phyloP scores from a whole-genome alignment of 1,284 basidiomycete genomes.

The Rhodotorula sp. region DNA sequence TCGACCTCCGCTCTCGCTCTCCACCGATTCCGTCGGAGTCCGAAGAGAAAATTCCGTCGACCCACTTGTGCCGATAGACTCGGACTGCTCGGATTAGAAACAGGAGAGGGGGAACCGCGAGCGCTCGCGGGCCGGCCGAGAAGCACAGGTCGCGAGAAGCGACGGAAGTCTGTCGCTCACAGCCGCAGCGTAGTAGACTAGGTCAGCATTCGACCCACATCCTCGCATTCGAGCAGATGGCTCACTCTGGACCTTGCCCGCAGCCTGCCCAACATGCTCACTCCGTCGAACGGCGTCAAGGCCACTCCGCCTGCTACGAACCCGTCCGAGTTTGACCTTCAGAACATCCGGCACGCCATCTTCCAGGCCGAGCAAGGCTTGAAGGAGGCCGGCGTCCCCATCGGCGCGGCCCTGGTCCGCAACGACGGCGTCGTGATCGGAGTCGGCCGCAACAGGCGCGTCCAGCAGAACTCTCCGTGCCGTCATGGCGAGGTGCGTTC shows the following conservation, averaged over 20 bases:
- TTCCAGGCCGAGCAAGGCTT: conserved; percentile 33
- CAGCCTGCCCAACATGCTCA: conserved; percentile 16
- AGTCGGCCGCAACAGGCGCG: conserved; percentile 36
- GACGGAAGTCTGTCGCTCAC: too few species aligned
- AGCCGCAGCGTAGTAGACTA: too few species aligned
- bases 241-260: too few species aligned
- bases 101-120: too few species aligned
- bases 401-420: conserved; percentile 35
- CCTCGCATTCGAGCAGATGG: too few species aligned
- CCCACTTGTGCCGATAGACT: too few species aligned
- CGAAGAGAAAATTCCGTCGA: not conserved
- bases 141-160: too few species aligned
- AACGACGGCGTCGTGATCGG: conserved; percentile 37
- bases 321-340: conserved; percentile 15
- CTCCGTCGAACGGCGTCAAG: conserved; percentile 17
- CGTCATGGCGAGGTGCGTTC: conserved; percentile 32
- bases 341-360: conserved; percentile 31
- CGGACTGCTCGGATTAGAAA: too few species aligned
- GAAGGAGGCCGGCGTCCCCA: conserved; percentile 11
- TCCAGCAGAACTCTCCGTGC: conserved; percentile 28
- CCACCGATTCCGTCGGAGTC: not conserved
- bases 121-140: too few species aligned
- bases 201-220: not conserved
- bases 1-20: too few species aligned
- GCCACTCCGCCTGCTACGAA: conserved; percentile 13